These are phyloP conservation scores for Dothistroma septosporum DNA, from an alignment of 2,329 filamentous ascomycete genomes.

Conservation along the genomic window DNA sequence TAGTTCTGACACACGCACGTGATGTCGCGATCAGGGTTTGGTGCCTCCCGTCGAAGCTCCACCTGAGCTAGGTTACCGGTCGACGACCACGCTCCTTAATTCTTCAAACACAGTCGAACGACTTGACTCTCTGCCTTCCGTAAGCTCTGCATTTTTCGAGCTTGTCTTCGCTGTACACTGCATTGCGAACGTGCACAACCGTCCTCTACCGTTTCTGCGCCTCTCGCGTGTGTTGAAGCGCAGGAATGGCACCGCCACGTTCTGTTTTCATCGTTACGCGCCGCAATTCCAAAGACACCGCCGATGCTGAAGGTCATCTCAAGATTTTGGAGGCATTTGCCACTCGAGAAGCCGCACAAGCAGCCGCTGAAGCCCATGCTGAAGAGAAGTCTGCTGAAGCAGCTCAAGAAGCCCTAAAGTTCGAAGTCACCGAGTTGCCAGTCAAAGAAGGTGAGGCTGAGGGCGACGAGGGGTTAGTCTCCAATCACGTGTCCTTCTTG, in stretches of 20 bases:
- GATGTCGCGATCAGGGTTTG: neutral
- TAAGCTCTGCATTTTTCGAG: no score
- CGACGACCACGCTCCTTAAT: neutral
- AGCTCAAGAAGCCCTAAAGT: neutral
- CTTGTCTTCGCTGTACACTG: neutral
- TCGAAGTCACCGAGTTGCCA: neutral
- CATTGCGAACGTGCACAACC: neutral
- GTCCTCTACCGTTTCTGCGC: neutral
- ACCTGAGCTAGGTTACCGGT: neutral
- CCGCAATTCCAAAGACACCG: neutral
- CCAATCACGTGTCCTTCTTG: neutral
- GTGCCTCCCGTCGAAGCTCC: neutral
- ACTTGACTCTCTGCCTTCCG: neutral
- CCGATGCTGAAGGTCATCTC: neutral
- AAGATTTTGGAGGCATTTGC: neutral
- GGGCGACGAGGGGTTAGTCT: neutral
- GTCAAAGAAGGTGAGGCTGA: neutral
- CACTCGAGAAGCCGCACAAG: neutral
- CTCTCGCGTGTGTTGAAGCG: no score
- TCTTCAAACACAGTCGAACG: neutral
- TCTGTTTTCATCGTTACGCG: neutral
- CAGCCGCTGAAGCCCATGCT: neutral
- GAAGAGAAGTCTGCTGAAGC: neutral
- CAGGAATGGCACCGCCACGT: neutral
- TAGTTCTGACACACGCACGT: neutral